phyloP scores from a whole-genome alignment of 2,329 filamentous ascomycete species.

The Pleomassaria siparia region DNA sequence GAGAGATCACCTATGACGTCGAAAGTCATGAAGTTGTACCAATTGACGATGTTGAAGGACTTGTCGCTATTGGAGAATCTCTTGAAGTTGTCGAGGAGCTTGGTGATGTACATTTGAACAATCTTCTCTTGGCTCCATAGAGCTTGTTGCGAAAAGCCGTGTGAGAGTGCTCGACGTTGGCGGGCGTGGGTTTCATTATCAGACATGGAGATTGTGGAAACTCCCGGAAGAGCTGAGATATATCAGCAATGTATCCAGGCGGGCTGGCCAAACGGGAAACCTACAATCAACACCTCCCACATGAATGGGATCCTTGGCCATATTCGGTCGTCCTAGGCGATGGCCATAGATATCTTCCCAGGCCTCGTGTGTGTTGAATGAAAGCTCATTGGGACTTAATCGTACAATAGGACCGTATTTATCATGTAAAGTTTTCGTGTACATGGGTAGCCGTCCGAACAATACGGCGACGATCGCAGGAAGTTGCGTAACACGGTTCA shows the following conservation, averaged over 20 bases:
- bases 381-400: constrained; percentile 50
- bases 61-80: constrained; percentile 20
- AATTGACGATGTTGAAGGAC: constrained; percentile 25
- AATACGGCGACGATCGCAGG: constrained; percentile 16
- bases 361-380: constrained; percentile 44
- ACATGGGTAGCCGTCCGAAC: constrained; percentile 16
- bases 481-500: constrained; percentile 17
- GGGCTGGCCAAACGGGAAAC: not conserved
- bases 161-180: constrained; percentile 21
- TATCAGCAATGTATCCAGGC: not conserved
- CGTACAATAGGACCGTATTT: constrained; percentile 46
- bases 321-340: constrained; percentile 12
- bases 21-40: constrained; percentile 26
- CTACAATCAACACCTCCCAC: constrained; percentile 17
- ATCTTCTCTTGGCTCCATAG: constrained; percentile 35
- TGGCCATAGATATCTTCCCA: constrained; percentile 48
- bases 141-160: constrained; percentile 24
- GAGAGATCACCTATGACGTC: constrained; percentile 28
- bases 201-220: constrained; percentile 21
- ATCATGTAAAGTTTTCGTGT: constrained; percentile 22
- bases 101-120: constrained; percentile 38
- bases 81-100: constrained; percentile 38
- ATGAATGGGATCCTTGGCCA: constrained; percentile 20
- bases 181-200: constrained; percentile 31
- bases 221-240: constrained; percentile 13